Evolutionary conservation across 1,284 basidiomycete genomes (phyloP).

Genomic region (Porogramme epimiltina): DNA sequence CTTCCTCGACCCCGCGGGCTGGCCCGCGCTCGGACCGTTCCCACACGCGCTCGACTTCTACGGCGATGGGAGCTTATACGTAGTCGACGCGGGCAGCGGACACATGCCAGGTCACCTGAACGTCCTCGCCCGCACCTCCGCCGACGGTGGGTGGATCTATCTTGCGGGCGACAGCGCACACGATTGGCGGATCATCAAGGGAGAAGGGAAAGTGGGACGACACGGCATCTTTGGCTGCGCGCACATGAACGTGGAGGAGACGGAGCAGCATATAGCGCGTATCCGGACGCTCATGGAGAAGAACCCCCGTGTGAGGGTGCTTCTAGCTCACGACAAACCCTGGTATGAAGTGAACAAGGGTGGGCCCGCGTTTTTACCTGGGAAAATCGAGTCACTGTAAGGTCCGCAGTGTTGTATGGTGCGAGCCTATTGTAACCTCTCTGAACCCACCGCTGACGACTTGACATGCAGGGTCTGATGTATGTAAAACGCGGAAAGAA

Average conservation of each 20-base stretch:
- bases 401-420: too few relatives aligned
- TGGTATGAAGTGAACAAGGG: conserved; percentile 53
- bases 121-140: conserved; percentile 54
- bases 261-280: conserved; percentile 43
- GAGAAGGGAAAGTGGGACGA: conserved; percentile 42
- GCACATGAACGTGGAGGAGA: conserved; percentile 44
- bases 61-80: conserved; percentile 57
- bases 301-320: conserved; percentile 42
- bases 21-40: conserved; percentile 47
- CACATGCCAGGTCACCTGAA: conserved; percentile 57
- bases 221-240: conserved; percentile 36
- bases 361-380: conserved; percentile 43
- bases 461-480: too few relatives aligned
- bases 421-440: too few relatives aligned
- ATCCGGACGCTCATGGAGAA: conserved; percentile 40
- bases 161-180: conserved; percentile 59
- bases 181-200: conserved; percentile 51
- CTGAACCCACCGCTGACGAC: too few relatives aligned
- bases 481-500: too few relatives aligned
- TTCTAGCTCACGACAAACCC: conserved; percentile 53
- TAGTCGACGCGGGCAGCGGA: conserved; percentile 54
- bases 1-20: conserved; percentile 21
- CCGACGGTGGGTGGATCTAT: conserved; percentile 57
- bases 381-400: conserved; percentile 23
- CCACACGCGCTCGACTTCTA: conserved; percentile 53